Evolutionary conservation across 169 alveolate genomes (phyloP).

Genomic region (Plasmodium vivax): DNA sequence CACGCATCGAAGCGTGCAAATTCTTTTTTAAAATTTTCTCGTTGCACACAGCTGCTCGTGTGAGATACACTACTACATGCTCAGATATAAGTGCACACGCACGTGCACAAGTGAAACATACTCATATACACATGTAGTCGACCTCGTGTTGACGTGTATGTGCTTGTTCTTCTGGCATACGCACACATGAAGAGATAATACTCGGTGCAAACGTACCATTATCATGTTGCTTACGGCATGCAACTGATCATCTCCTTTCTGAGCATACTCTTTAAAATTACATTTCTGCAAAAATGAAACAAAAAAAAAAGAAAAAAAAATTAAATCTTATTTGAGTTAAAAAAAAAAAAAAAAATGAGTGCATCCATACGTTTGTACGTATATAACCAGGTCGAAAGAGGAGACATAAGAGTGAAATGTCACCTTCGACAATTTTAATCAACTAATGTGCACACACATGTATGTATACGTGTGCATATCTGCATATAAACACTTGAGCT

Average conservation of each 20-base stretch:
- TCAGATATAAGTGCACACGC: background rate
- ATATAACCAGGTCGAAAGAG: background rate
- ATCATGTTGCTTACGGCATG: slow-evolving; percentile 26
- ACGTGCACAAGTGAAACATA: background rate
- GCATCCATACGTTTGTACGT: background rate
- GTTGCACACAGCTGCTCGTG: background rate
- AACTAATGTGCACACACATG: background rate
- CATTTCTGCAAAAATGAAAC: slow-evolving; percentile 34
- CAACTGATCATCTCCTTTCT: slow-evolving; percentile 12
- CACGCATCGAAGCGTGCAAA: background rate
- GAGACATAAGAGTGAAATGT: background rate
- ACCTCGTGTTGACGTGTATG: background rate
- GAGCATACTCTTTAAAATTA: background rate
- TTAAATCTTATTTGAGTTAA: background rate
- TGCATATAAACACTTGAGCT: background rate
- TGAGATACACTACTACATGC: background rate
- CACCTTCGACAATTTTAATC: background rate
- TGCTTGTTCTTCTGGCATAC: background rate
- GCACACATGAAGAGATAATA: background rate
- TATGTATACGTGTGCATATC: background rate
- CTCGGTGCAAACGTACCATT: slow-evolving; percentile 29
- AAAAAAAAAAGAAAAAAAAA: background rate
- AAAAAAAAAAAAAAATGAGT: background rate
- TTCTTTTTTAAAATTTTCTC: background rate
- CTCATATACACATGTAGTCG: background rate